A percentile compares a stretch with the other conserved stretches of the same genome.
phyloP scores from a whole-genome alignment of 345 rosid species.

The Pelargonium nanum region DNA sequence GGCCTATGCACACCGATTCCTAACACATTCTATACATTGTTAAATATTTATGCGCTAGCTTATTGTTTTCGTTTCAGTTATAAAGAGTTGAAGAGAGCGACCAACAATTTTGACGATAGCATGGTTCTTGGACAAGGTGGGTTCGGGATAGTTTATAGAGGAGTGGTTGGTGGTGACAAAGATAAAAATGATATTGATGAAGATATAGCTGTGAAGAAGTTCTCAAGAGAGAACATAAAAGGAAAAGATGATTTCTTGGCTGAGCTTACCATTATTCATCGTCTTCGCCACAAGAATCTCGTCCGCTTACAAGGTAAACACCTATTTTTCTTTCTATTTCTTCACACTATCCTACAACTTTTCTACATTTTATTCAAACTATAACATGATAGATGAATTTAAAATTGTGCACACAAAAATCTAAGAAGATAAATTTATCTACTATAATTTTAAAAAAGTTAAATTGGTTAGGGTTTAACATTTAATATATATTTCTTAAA shows the following conservation, averaged over 20 bases:
- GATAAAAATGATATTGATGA: neutral
- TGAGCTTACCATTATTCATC: constrained; percentile 42
- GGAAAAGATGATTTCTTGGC: constrained; percentile 41
- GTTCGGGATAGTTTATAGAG: constrained; percentile 39
- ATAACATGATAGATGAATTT: too few species aligned
- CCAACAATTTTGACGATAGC: constrained; percentile 24
- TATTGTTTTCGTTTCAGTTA: too few species aligned
- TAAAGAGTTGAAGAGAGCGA: constrained; percentile 31
- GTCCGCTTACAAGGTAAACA: constrained; percentile 34
- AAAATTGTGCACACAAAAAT: too few species aligned
- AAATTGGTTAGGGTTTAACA: too few species aligned
- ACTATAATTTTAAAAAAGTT: too few species aligned
- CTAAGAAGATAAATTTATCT: too few species aligned
- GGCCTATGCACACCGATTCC: too few species aligned
- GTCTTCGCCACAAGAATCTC: constrained; percentile 39
- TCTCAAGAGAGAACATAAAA: constrained; percentile 34
- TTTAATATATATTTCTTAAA: too few species aligned
- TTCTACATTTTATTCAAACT: too few species aligned
- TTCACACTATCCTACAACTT: neutral
- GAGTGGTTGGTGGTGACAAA: constrained; percentile 7
- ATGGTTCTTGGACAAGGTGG: constrained; percentile 44
- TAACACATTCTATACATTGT: too few species aligned
- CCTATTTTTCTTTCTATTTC: neutral
- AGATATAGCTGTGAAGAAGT: constrained; percentile 41
- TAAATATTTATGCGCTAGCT: too few species aligned